Base-by-base conservation (phyloP, 2,329 filamentous ascomycete genomes). In the Hirsutella thompsonii region DNA sequence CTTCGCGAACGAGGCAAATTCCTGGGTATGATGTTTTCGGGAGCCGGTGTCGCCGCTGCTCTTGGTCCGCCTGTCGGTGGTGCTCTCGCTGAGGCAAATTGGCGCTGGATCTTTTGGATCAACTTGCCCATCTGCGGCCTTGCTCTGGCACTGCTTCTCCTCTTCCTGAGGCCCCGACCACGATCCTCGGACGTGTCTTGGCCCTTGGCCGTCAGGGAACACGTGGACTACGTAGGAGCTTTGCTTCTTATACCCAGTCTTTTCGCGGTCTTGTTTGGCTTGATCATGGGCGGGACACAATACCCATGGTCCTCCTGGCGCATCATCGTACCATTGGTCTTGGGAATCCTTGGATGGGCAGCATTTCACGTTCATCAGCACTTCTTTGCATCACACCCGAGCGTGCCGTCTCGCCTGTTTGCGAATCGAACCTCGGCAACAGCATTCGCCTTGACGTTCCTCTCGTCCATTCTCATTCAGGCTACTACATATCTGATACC, bases 71-170 rank as follows among this genome's bases (percentile, higher is more conserved):
- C 60, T 14, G 37, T 60, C 11, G 57, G 51, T 5, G 52, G 51
- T 21, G 42, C 37, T 37, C 11, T 51, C 21, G 45, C 36, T 23
- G 26, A 44, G 6, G 39, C 41, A 6, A 48, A 52, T 4, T 68
- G 63, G 63, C 51, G 61, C 5, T 67, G 60, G 58, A 51, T 61
- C 33, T 71, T 72, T 43, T 66, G 59, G 42, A 45, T 65, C 38
- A 62, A 61, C 46, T 47, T 64, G 8, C 62, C 62, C 35, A 47
- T 62, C 47, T 52, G 60, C 43, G 57, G 53, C 42, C 20, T 54
- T 23, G 41, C 52, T 6, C 42, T 63, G 19, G 33, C 16, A n/a
- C 4, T n/a, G 8, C 16, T 19, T n/a, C 33, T 35, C 3, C 11
- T 35, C 4, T 35, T 35, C 16, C 18, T 35, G 33, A 35, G 33